A percentile compares a stretch with the other conserved stretches of the same genome.
These are phyloP conservation scores for Xylaria sp. DNA, from an alignment of 2,329 filamentous ascomycete species.

Conservation along the genomic window DNA sequence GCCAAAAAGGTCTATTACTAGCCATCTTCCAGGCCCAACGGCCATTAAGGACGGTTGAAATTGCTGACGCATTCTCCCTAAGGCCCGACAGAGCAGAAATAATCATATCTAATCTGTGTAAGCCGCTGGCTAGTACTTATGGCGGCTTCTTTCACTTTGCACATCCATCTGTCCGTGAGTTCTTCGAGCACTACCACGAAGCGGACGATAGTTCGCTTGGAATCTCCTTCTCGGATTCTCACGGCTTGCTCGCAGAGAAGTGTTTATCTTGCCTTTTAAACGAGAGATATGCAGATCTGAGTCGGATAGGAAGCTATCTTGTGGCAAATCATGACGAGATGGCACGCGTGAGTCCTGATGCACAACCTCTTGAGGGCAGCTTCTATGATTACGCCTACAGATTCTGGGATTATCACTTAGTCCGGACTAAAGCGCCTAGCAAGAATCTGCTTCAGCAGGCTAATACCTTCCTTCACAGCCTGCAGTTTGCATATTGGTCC, in stretches of 20 bases:
- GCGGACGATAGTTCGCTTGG: conserved; percentile 1
- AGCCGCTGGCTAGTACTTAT: background rate
- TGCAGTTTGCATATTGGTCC: conserved; percentile 12
- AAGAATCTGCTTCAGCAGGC: background rate
- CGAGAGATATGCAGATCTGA: conserved; percentile 2
- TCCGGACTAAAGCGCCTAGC: background rate
- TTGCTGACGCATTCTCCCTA: conserved; percentile 1
- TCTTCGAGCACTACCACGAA: background rate
- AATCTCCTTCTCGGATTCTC: conserved; percentile 5
- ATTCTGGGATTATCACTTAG: conserved; percentile 12
- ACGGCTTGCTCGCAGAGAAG: conserved; percentile 1
- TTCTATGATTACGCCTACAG: conserved; percentile 9
- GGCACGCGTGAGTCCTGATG: background rate
- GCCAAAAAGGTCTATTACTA: background rate
- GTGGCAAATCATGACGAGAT: conserved; percentile 6
- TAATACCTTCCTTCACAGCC: background rate
- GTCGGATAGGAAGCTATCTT: conserved; percentile 2
- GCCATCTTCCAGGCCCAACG: conserved; percentile 5
- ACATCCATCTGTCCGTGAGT: conserved; percentile 9
- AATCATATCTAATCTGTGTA: conserved; percentile 7
- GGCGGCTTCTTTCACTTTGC: background rate
- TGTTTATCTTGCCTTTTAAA: conserved; percentile 5
- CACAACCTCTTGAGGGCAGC: background rate
- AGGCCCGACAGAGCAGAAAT: background rate
- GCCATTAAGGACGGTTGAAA: conserved; percentile 2